Evolutionary conservation across 2,329 filamentous ascomycete species (phyloP).

Genomic region (Proliferodiscus dingleyae): DNA sequence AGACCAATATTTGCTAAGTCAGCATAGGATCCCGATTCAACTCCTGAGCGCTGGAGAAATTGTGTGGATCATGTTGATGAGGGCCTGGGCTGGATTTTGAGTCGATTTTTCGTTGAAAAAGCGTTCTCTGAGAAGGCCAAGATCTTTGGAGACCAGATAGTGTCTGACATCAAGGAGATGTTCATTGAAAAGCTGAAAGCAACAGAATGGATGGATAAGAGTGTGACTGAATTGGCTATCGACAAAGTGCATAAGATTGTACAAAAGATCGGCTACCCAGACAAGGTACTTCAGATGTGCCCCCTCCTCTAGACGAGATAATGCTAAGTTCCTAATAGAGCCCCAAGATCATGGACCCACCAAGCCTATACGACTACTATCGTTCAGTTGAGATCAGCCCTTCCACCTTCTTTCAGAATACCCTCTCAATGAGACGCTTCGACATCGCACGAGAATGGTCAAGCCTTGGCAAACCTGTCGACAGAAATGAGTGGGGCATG

Average conservation of each 20-base stretch:
- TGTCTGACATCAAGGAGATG: conserved; percentile 64
- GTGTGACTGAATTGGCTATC: conserved; percentile 54
- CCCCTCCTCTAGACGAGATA: too few species aligned
- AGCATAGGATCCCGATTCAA: conserved; percentile 51
- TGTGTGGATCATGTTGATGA: conserved; percentile 55
- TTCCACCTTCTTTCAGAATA: conserved; percentile 53
- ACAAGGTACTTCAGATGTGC: too few species aligned
- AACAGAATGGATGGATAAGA: conserved; percentile 60
- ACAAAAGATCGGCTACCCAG: conserved; percentile 65
- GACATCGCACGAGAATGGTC: conserved; percentile 48
- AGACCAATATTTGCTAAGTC: conserved; percentile 9
- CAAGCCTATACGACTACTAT: conserved; percentile 54
- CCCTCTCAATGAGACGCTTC: conserved; percentile 45
- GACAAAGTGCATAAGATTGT: conserved; percentile 63
- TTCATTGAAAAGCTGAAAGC: conserved; percentile 57
- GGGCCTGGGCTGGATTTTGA: conserved; percentile 62
- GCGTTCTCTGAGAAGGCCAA: conserved; percentile 64
- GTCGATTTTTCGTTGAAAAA: conserved; percentile 65
- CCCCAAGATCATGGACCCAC: conserved; percentile 56
- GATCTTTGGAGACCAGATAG: conserved; percentile 61
- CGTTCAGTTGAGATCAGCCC: conserved; percentile 44
- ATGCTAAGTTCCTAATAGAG: conserved; percentile 32
- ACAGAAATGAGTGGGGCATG: conserved; percentile 57
- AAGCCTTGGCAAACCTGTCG: conserved; percentile 53
- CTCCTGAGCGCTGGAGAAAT: conserved; percentile 60